Evolutionary conservation across 2,329 filamentous ascomycete genomes (phyloP), one percentile per base, ranked within the genome.

Genomic region (Beauveria asiatica): DNA sequence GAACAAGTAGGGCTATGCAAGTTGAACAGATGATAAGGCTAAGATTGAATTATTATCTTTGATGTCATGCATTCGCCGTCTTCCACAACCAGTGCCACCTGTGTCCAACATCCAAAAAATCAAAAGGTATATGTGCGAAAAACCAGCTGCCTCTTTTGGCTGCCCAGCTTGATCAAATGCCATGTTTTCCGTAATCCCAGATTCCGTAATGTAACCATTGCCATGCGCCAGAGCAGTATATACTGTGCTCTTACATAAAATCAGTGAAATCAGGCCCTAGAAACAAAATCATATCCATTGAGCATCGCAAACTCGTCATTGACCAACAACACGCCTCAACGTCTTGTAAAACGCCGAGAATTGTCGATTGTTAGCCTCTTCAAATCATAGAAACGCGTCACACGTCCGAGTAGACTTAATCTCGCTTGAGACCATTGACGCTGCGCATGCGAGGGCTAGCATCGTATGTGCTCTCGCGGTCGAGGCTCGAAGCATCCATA

Each of bases 381-480:
- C 1, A 37, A 21, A 8, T 3, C 37, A 19, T 45, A 13, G 0
- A 46, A 45, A 41, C 37, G 17, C 17, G n/a, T 19, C 7, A 11
- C 16, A 25, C 45, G n/a, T 45, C 17, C 5, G 23, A 2, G 23
- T 21, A 21, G 25, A 37, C 23, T 21, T 41, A 56, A 41, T 56
- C 53, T 27, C 45, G 33, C 44, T 57, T 37, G 16, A 57, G 54
- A 19, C 19, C 30, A 23, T 42, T 21, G 16, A 25, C 45, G 23
- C 49, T 27, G 17, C 46, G 60, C 41, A 61, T 57, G 33, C 49
- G 46, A 2, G 45, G 54, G 33, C 46, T 57, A 42, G 41, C 60
- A 48, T 58, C 60, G 49, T 61, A 61, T 7, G 37, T 48, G 33
- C 49, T 55, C 44, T 51, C 59, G 39, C 53, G 33, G 23, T 55